Evolutionary conservation across 1,139 yeast genomes (phyloP).

Genomic region (Suhomyces bribrorum): DNA sequence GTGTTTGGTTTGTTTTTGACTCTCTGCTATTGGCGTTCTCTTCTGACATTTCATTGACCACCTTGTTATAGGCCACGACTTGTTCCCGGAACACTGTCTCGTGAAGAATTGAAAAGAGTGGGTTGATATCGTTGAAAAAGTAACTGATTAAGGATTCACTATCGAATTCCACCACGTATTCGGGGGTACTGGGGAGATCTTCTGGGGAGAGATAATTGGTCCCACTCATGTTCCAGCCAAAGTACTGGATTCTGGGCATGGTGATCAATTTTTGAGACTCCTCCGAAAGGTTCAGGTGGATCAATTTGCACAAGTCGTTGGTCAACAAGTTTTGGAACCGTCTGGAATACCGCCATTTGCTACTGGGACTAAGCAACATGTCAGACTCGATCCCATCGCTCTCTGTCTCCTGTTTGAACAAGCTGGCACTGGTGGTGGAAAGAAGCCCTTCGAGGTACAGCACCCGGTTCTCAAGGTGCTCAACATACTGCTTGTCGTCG

Average conservation of each 20-base stretch:
- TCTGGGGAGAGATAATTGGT: slow-evolving; percentile 49
- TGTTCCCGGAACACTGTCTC: slow-evolving; percentile 58
- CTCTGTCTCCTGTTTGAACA: slow-evolving; percentile 24
- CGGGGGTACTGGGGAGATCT: slow-evolving; percentile 38
- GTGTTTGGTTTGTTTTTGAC: slow-evolving; percentile 32
- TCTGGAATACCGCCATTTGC: slow-evolving; percentile 53
- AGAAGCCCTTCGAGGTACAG: slow-evolving; percentile 41
- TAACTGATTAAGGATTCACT: slow-evolving; percentile 33
- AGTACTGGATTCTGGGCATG: slow-evolving; percentile 59
- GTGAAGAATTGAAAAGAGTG: slow-evolving; percentile 55
- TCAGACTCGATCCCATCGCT: slow-evolving; percentile 12
- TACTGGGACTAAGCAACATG: slow-evolving; percentile 23
- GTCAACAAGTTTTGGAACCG: slow-evolving; percentile 53
- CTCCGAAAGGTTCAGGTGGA: slow-evolving; percentile 40
- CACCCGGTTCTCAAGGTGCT: slow-evolving; percentile 42
- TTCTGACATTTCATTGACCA: slow-evolving; percentile 15
- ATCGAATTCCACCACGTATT: slow-evolving; percentile 17
- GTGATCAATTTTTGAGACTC: slow-evolving; percentile 40
- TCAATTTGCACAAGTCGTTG: slow-evolving; percentile 43
- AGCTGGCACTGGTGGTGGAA: slow-evolving; percentile 18
- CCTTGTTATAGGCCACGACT: slow-evolving; percentile 36
- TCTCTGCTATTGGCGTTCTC: slow-evolving; percentile 15
- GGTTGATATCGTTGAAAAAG: slow-evolving; percentile 55
- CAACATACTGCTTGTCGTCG: slow-evolving; percentile 25
- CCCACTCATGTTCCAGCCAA: slow-evolving; percentile 70